Percentiles rank a stretch among this genome's conserved stretches.
phyloP scores from a whole-genome alignment of 2,329 filamentous ascomycete genomes.

The Fusarium nurragi region DNA sequence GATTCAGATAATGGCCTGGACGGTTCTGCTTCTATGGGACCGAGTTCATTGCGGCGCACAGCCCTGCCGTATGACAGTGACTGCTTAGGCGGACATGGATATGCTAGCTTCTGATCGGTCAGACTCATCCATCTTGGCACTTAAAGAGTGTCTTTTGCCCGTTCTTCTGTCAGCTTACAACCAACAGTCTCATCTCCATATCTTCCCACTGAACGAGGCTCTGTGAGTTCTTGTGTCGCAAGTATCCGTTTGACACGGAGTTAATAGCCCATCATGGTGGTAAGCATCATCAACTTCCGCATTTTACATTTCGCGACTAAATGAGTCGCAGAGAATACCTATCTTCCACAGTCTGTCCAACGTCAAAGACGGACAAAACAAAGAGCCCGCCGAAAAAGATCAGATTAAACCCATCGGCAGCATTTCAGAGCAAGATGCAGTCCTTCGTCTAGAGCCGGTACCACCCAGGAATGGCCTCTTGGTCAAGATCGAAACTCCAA shows the following conservation, averaged over 20 bases:
- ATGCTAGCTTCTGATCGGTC: background rate
- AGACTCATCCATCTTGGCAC: background rate
- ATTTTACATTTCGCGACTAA: background rate
- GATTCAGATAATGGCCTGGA: background rate
- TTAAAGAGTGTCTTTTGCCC: constrained; percentile 5
- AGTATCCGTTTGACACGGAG: background rate
- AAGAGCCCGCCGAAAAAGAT: background rate
- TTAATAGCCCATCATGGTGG: constrained; percentile 28
- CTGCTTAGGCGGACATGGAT: background rate
- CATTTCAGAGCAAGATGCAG: constrained; percentile 19
- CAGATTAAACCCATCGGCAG: background rate
- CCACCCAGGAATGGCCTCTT: constrained; percentile 53
- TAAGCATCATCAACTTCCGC: background rate
- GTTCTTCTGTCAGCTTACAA: constrained; percentile 6
- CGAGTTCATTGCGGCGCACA: background rate
- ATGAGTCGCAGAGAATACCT: constrained; percentile 28
- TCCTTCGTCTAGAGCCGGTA: constrained; percentile 54
- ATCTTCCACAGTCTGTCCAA: constrained; percentile 10
- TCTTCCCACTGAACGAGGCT: background rate
- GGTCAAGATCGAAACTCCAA: constrained; percentile 58
- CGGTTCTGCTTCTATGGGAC: background rate
- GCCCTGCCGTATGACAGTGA: background rate
- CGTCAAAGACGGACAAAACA: background rate
- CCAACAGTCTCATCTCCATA: background rate
- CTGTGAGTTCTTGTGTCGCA: background rate